Evolutionary conservation across 2,329 filamentous ascomycete species (phyloP), one percentile per base, ranked within the genome.

Genomic region (Macrophomina tecta): DNA sequence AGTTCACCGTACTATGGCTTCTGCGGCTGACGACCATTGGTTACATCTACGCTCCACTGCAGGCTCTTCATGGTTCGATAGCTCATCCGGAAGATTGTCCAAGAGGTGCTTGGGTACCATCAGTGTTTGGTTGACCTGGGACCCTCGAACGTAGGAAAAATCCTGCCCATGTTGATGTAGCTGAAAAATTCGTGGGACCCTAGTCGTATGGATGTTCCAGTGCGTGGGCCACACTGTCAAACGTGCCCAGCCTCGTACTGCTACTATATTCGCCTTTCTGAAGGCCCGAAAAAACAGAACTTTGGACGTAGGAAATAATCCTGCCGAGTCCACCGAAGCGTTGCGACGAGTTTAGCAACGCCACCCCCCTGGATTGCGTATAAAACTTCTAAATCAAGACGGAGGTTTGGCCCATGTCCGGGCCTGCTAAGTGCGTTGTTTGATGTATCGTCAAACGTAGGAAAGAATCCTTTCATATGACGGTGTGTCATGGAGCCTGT

Each of bases 141-240:
- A 53, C 32, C 32, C 11, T 53, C 51, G n/a, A 18, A 53, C 51
- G 51, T 36, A 53, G 51, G 30, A 53, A 53, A 2, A 53, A 53
- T 53, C 51, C 51, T 53, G 34, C 30, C 30, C 51, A 23, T 3
- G 28, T n/a, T 6, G 11, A 11, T 28, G n/a, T 23, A 14, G 34
- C 34, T 28, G 14, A 14, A 23, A 8, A 16, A 32, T n/a, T 30
- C 23, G 14, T 14, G 36, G 36, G 36, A 38, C 36, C 4, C 28
- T 7, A 5, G 9, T 16, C 4, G n/a, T 8, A 14, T 34, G 12
- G 30, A 9, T 52, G 49, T n/a, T 8, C 36, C 36, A 7, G 36
- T 38, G 36, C 36, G 11, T 45, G 11, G 42, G 16, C 42, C 42
- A 45, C 12, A 5, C 12, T 5, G 42, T n/a, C 6, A 14, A 5